Conservation (phyloP, 495 filamentous ascomycete genomes). For the Rhypophila decipiens region DNA sequence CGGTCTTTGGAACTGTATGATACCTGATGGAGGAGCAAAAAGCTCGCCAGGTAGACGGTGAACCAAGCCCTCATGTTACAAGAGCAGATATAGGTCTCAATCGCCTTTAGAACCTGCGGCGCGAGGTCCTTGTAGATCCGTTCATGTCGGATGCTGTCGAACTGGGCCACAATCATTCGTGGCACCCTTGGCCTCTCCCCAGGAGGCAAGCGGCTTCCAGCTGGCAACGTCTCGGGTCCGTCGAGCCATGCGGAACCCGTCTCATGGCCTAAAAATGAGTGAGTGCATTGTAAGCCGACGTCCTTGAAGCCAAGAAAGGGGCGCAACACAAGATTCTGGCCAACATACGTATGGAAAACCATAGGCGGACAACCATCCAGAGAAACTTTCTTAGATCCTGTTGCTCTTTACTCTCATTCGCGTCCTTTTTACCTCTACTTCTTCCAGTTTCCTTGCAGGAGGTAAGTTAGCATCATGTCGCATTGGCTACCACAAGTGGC, state of each 20-base stretch:
- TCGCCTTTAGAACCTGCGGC: slow-evolving; percentile 20
- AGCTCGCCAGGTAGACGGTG: slow-evolving; percentile 34
- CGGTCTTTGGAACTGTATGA: slow-evolving; percentile 15
- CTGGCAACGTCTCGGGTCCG: slow-evolving; percentile 26
- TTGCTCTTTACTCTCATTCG: slow-evolving; percentile 2
- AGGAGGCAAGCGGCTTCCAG: slow-evolving; percentile 18
- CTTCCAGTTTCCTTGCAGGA: background rate
- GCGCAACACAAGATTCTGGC: background rate
- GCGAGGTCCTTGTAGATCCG: slow-evolving; percentile 16
- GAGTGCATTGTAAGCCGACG: background rate
- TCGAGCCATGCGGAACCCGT: slow-evolving; percentile 32
- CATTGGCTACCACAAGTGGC: too few species aligned
- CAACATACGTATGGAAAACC: slow-evolving; percentile 37
- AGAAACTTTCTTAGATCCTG: slow-evolving; percentile 26
- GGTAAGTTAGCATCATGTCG: too few species aligned
- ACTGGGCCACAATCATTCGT: slow-evolving; percentile 43
- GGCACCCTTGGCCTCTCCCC: slow-evolving; percentile 24
- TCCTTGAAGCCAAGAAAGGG: background rate
- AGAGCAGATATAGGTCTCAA: slow-evolving; percentile 25
- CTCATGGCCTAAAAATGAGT: slow-evolving; percentile 10
- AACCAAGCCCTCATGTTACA: slow-evolving; percentile 29
- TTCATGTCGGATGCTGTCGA: slow-evolving; percentile 36
- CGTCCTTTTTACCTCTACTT: background rate
- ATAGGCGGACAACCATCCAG: slow-evolving; percentile 28
- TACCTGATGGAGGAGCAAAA: slow-evolving; percentile 26